Evolutionary conservation across 1,284 basidiomycete genomes (phyloP), one percentile per base, ranked within the genome.

Genomic region (Leccinum pallidistipes): DNA sequence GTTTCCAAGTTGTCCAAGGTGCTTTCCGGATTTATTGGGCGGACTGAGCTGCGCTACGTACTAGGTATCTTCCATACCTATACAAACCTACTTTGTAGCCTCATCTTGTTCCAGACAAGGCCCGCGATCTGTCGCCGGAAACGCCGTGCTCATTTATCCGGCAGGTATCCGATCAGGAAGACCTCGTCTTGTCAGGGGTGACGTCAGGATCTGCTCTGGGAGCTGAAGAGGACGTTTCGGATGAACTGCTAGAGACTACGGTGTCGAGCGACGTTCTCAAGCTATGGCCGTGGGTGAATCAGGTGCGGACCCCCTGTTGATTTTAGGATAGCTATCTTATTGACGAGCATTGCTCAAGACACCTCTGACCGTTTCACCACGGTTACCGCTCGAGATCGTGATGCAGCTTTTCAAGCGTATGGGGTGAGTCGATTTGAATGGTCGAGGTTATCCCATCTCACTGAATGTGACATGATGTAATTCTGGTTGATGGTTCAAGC

Each of bases 351-450:
- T 43, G 40, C 63, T 51, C 69, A 31, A 97, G 91, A 97, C 94
- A 0, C 95, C 96, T 1, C 83, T 99, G 63, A 94, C 91, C 0
- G 96, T 98, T 2, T 91, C 94, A n/a, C 91, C 95, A 1, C 91
- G 92, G 66, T 85, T 98, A 64, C 94, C 95, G 1, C 80, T 99
- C 47, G 97, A 99, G 76, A 96, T 98, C 60, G 95, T 97, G 11
- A 94, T 98, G 89, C 93, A 97, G 73, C 78, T 98, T 31, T 98
- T 98, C 81, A 92, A 95, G 70, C 85, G 94, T 55, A 92, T 98
- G 89, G 96, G 97, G 95, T 95, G 71, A 66, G 92, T 83, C 21
- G 0, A 32, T 49, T 60, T 3, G 31, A 31, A n/a, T 52, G 29
- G 49, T 32, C n/a, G 6, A 14, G 10, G 31, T 18, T 11, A 18